These are phyloP conservation scores for Verruconis gallopava DNA, from an alignment of 2,329 filamentous ascomycete genomes.

Conservation along the genomic window DNA sequence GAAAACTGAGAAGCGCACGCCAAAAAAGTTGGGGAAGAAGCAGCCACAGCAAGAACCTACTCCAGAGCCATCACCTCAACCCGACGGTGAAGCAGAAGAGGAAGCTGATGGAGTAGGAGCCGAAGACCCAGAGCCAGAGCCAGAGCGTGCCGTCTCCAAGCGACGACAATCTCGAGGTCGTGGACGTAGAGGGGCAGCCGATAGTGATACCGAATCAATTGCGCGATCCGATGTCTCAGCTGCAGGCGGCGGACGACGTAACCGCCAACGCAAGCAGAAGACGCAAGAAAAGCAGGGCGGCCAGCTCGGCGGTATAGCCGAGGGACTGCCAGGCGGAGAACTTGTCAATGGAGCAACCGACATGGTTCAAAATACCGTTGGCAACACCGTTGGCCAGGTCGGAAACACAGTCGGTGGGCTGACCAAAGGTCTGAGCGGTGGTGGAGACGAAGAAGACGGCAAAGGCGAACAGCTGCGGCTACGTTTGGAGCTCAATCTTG, in stretches of 20 bases:
- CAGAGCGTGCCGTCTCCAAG: slow-evolving; percentile 26
- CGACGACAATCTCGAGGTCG: slow-evolving; percentile 38
- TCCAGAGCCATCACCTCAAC: slow-evolving; percentile 28
- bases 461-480: slow-evolving; percentile 40
- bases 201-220: slow-evolving; percentile 42
- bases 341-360: slow-evolving; percentile 39
- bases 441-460: slow-evolving; percentile 6
- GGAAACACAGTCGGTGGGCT: slow-evolving; percentile 33
- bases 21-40: slow-evolving; percentile 37
- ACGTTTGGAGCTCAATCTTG: slow-evolving; percentile 46
- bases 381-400: slow-evolving; percentile 25
- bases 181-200: slow-evolving; percentile 27
- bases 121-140: slow-evolving; percentile 34
- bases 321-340: slow-evolving; percentile 40
- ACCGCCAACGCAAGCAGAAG: slow-evolving; percentile 40
- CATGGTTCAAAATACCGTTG: slow-evolving; percentile 43
- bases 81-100: slow-evolving; percentile 25
- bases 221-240: slow-evolving; percentile 41
- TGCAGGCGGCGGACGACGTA: slow-evolving; percentile 40
- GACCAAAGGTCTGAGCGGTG: slow-evolving; percentile 29
- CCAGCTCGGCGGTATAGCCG: slow-evolving; percentile 54
- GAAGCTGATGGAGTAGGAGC: slow-evolving; percentile 17
- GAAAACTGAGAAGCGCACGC: slow-evolving; percentile 34
- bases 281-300: slow-evolving; percentile 37
- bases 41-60: slow-evolving; percentile 35